Evolutionary conservation across 2,329 filamentous ascomycete species (phyloP), one percentile per base, ranked within the genome.

Genomic region (Orbilia oligospora): DNA sequence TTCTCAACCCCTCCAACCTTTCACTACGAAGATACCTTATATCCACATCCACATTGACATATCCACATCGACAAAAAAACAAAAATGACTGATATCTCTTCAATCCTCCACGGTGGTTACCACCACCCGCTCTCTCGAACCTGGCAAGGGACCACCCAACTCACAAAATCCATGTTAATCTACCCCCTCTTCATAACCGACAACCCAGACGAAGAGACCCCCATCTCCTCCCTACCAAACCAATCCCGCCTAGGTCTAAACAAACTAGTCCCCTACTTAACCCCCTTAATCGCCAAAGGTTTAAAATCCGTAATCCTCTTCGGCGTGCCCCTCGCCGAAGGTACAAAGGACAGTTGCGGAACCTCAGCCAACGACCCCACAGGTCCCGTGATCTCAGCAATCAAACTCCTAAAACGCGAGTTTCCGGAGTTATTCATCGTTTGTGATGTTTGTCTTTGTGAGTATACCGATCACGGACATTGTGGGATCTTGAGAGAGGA

Each of bases 91-190:
- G 92, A 94, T 82, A 94, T 96, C 81, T 91, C 91, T 14, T 94
- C 92, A 84, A 92, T 95, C 85, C 88, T 95, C 49, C 93, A 96
- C 83, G 91, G 92, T 67, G 93, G 93, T 75, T 95, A 95, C 85
- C 91, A 90, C 82, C 92, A 96, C 82, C 92, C 93, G 56, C 87
- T 96, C 71, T 91, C 91, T 72, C 88, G 93, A 81, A 88, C 91
- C 82, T 96, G 93, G 93, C 93, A 96, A 84, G 90, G 92, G 38
- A 92, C 95, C 86, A 89, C 92, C 81, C 92, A 95, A 86, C 87
- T 96, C 84, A 95, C 93, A 80, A 95, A 95, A 93, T 96, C 94
- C 44, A 98, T 98, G 96, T 91, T 99, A 83, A 97, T 99, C 83
- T 98, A 97, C 86, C 96, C 96, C 12, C 89, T 99, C 81, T 99